Conservation (phyloP, 176 grass and related monocot species). For the Triticum turgidum region DNA sequence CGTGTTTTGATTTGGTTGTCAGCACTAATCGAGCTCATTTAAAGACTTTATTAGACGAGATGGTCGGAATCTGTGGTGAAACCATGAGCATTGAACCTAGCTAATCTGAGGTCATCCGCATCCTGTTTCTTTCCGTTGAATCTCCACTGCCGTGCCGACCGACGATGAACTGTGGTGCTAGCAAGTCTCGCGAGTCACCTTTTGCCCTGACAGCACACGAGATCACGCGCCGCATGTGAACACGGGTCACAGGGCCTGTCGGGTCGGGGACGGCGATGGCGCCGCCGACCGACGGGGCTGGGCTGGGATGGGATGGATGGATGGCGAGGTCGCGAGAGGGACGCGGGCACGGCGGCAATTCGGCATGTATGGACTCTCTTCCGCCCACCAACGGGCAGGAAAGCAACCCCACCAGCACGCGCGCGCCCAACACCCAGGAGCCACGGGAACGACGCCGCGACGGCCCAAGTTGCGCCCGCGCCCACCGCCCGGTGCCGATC, state of each 20-base stretch:
- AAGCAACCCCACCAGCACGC: slow-evolving; percentile 64
- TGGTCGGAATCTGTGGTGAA: neutral
- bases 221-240: slow-evolving; percentile 29
- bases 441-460: neutral
- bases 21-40: too few relatives aligned
- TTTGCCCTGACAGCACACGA: neutral
- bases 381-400: slow-evolving; percentile 33
- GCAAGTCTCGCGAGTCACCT: too few relatives aligned
- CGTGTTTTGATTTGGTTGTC: neutral
- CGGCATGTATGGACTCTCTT: neutral
- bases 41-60: neutral
- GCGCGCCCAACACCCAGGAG: slow-evolving; percentile 38
- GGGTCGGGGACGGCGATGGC: slow-evolving; percentile 6
- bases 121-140: neutral
- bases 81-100: neutral
- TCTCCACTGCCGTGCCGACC: slow-evolving; percentile 3
- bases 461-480: slow-evolving; percentile 41
- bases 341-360: neutral
- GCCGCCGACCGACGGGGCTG: neutral
- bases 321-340: neutral
- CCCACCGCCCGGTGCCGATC: neutral
- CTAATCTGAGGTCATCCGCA: neutral
- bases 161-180: neutral
- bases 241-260: slow-evolving; percentile 16
- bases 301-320: neutral